Evolutionary conservation across 257 asterid genomes (phyloP), one percentile per base, ranked within the genome.

Genomic region (Euphrasia confusa): DNA sequence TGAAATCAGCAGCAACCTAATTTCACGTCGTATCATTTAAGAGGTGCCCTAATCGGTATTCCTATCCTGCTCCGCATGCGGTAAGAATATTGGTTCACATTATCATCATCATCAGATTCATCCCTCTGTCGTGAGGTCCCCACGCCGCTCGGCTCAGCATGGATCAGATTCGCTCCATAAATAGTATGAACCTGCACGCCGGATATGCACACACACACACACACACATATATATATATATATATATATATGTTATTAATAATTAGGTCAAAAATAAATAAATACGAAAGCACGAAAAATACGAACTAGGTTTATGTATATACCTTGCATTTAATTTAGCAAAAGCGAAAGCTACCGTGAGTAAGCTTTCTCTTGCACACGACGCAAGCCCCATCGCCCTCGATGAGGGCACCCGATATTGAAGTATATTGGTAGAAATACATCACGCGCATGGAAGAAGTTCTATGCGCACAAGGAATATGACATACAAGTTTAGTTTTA

Each of bases 291-390:
- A 44, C 50, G 15, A 37, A 9, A 11, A 37, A 9, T 37, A 37
- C 42, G 10, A 9, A 37, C 11, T 7, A 37, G 40, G 24, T 21
- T 21, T 21, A 21, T 21, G 24, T 21, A 21, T 21, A 21, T 21
- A 81, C 84, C 84, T 81, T 78, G 78, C 87, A 81, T 4, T 73
- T 65, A 40, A 81, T 71, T 2, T 79, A 81, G 8, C 84, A 76
- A 17, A 63, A 78, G 1, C 63, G 65, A 63, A 53, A 81, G 0
- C 69, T 71, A 4, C 67, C 73, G 0, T 75, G 80, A 0, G 75
- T 78, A 3, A 81, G 71, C 57, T 76, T 81, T 30, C 82, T 62
- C 15, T 57, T 64, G 58, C 85, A 80, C 3, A 63, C 60, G 24
- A 18, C 3, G 71, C 85, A 80, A 58, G 82, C 78, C 18, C 78